A percentile compares a stretch with the other conserved stretches of the same genome.
Evolutionary conservation across 164 flowering plant genomes (phyloP).

Genomic region (Umbellularia californica): DNA sequence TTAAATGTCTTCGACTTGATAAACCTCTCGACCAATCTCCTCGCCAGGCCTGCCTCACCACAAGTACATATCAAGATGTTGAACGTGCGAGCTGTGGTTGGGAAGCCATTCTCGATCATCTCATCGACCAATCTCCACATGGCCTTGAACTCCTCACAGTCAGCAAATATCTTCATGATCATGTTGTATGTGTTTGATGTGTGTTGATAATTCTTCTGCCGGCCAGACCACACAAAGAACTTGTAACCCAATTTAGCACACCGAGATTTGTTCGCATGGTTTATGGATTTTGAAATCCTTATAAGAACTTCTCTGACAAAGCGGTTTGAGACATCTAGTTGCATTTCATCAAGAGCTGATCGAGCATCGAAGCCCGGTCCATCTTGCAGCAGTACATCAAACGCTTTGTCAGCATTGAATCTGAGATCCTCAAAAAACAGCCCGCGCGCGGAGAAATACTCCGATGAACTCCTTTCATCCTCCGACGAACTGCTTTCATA

Average conservation of each 20-base stretch:
- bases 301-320: conserved; percentile 70
- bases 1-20: conserved; percentile 66
- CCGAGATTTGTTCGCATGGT: conserved; percentile 34
- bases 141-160: conserved; percentile 63
- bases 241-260: conserved; percentile 70
- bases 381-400: conserved; percentile 59
- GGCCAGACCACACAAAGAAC: conserved; percentile 75
- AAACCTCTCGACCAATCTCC: conserved; percentile 70
- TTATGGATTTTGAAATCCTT: conserved; percentile 43
- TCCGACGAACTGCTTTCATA: conserved; percentile 3
- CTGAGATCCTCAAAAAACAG: conserved; percentile 24
- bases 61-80: conserved; percentile 77
- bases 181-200: conserved; percentile 60
- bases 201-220: conserved; percentile 56
- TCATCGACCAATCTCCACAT: conserved; percentile 84
- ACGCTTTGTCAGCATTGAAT: conserved; percentile 40
- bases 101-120: conserved; percentile 72
- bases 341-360: conserved; percentile 43
- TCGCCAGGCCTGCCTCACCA: conserved; percentile 70
- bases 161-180: conserved; percentile 75
- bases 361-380: conserved; percentile 68
- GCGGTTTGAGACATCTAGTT: conserved; percentile 41
- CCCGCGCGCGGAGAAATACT: conserved; percentile 15
- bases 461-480: conserved; percentile 9
- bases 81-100: conserved; percentile 67